Conservation (phyloP, 352 stramenopile species). For the Globisporangium megalacanthum region DNA sequence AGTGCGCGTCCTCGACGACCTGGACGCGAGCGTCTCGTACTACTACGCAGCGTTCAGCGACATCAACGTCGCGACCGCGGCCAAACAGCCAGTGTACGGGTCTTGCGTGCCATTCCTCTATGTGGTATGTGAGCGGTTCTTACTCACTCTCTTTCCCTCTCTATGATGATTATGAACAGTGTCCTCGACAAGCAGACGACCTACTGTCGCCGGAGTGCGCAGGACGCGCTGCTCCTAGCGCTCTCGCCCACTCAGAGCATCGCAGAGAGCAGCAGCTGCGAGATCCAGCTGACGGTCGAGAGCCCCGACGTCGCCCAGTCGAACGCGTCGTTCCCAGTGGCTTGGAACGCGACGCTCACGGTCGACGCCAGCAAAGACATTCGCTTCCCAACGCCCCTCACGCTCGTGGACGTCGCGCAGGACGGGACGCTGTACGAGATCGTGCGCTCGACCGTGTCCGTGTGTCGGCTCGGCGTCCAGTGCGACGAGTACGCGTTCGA, state of each 20-base stretch:
- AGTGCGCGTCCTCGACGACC: constrained; percentile 29
- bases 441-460: constrained; percentile 34
- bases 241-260: constrained; percentile 22
- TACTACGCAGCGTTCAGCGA: constrained; percentile 45
- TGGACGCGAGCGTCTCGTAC: constrained; percentile 32
- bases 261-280: constrained; percentile 32
- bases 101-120: too few species aligned
- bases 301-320: constrained; percentile 25
- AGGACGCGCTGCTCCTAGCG: constrained; percentile 26
- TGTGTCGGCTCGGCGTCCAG: constrained; percentile 26
- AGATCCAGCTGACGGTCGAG: constrained; percentile 31
- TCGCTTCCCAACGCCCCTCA: constrained; percentile 36
- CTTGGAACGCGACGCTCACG: constrained; percentile 33
- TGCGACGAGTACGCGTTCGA: constrained; percentile 43
- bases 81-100: constrained; percentile 6
- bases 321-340: constrained; percentile 15
- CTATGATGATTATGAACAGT: constrained; percentile 9
- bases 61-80: constrained; percentile 21
- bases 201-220: constrained; percentile 40
- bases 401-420: constrained; percentile 17
- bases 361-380: constrained; percentile 30
- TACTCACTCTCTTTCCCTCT: not conserved
- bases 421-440: constrained; percentile 39
- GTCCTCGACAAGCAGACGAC: constrained; percentile 29
- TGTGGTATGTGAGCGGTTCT: not conserved